Evolutionary conservation across 306 rosid species (phyloP).

Genomic region (Rosa persica): DNA sequence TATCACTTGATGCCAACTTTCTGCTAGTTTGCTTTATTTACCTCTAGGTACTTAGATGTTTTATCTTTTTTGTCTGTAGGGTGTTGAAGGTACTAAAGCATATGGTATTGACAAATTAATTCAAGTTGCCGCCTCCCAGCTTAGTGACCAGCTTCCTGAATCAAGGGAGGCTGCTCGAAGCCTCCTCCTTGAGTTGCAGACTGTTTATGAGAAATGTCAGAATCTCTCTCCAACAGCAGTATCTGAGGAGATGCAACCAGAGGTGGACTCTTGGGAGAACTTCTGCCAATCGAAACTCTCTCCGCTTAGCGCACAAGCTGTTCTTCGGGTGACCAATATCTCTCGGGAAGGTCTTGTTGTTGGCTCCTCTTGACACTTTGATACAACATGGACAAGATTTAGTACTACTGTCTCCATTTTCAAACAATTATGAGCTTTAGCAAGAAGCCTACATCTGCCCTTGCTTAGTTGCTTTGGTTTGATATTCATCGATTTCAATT

Average conservation of each 20-base stretch:
- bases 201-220: conserved; percentile 60
- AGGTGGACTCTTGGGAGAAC: conserved; percentile 77
- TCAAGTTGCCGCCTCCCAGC: conserved; percentile 88
- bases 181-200: conserved; percentile 81
- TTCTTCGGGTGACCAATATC: conserved; percentile 51
- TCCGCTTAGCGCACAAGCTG: conserved; percentile 94
- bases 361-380: neutral
- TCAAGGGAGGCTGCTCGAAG: conserved; percentile 95
- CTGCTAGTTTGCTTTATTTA: neutral
- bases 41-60: neutral
- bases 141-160: conserved; percentile 95
- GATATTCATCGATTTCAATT: conserved; percentile 26
- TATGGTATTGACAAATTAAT: conserved; percentile 92
- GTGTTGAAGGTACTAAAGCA: conserved; percentile 78
- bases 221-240: conserved; percentile 38
- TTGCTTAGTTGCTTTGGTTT: conserved; percentile 39
- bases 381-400: conserved; percentile 15
- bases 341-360: conserved; percentile 6
- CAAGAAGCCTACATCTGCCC: conserved; percentile 37
- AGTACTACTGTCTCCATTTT: conserved; percentile 19
- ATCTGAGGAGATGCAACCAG: conserved; percentile 35
- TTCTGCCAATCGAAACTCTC: conserved; percentile 87
- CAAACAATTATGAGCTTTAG: conserved; percentile 35
- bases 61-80: conserved; percentile 45
- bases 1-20: neutral